phyloP scores from a whole-genome alignment of 2,329 filamentous ascomycete genomes.

The Penicillium corylophilum region DNA sequence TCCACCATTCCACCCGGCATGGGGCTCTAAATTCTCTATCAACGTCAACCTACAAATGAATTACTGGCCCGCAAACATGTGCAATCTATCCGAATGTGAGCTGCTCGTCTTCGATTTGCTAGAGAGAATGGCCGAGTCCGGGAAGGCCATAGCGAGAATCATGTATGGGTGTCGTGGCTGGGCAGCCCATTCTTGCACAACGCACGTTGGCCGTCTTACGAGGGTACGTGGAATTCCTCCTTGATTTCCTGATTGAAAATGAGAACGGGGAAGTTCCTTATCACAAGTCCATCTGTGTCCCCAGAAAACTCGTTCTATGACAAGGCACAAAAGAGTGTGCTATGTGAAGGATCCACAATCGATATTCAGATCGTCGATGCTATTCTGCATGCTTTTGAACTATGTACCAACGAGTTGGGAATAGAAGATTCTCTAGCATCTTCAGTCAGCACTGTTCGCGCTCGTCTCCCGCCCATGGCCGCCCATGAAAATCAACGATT shows the following conservation, averaged over 20 bases:
- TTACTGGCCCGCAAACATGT: constrained; percentile 57
- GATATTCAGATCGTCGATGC: constrained; percentile 48
- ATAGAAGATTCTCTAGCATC: constrained; percentile 18
- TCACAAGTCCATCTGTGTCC: constrained; percentile 30
- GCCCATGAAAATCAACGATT: constrained; percentile 22
- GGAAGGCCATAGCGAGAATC: constrained; percentile 52
- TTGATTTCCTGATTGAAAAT: constrained; percentile 31
- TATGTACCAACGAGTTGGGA: constrained; percentile 7
- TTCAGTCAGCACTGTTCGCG: constrained; percentile 8
- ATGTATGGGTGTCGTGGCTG: constrained; percentile 58
- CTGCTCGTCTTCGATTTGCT: constrained; percentile 45
- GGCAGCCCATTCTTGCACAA: constrained; percentile 57
- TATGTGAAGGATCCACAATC: constrained; percentile 47
- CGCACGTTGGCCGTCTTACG: constrained; percentile 26
- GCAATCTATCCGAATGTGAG: constrained; percentile 47
- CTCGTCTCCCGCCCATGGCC: constrained; percentile 24
- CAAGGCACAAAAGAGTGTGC: constrained; percentile 21
- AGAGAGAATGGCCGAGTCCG: constrained; percentile 38
- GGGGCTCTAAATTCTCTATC: constrained; percentile 58
- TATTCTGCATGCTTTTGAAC: constrained; percentile 37
- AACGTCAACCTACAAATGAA: constrained; percentile 65
- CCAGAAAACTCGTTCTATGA: constrained; percentile 33
- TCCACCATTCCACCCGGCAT: constrained; percentile 47
- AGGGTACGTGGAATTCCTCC: constrained; percentile 32
- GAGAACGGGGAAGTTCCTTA: constrained; percentile 19